Base-by-base conservation (phyloP, 805 yeast genomes). In the Sugiyamaella americana region DNA sequence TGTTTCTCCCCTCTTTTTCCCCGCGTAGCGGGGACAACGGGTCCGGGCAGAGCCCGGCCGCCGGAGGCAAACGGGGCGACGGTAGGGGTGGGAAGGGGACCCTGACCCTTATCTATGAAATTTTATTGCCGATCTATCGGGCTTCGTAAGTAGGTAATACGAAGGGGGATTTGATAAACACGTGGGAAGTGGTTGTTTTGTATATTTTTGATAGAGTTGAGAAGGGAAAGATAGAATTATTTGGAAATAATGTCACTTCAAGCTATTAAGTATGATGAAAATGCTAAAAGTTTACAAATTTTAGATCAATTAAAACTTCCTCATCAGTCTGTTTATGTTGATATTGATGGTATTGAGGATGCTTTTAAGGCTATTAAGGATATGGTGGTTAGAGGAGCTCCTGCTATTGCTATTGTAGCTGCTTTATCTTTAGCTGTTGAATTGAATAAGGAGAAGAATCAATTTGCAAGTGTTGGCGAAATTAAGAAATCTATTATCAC, bases 311-410 rank as follows among this genome's bases (percentile, higher is more conserved):
- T 88, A 13, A 63, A 78, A 29, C 75, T 91, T 32, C 98, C 98
- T 0, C 87, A 86, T 55, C 73, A 82, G 44, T 78, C 94, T 1
- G 73, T 70, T 41, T 91, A 87, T 63, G 68, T 89, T 18, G 61
- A 72, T 1, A 76, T 91, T 48, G 54, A 68, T 34, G 68, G 78
- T 16, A 79, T 86, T 43, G 81, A 81, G 40, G 88, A 83, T 62
- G 97, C 95, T 2, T 87, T 69, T 65, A 72, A 74, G 17, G 95
- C 85, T n/a, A 91, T 91, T 63, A 82, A 80, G 60, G 73, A 73
- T 48, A 91, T 91, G 98, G 88, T 86, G 58, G 97, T 94, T 3
- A 75, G 98, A 62, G 98, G 98, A 34, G 98, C 98, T 0, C 98
- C 98, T 0, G 98, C 98, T 1, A 91, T 91, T 61, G 97, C 97